phyloP scores from a whole-genome alignment of 2,329 filamentous ascomycete species.

The Ascochyta pisi region DNA sequence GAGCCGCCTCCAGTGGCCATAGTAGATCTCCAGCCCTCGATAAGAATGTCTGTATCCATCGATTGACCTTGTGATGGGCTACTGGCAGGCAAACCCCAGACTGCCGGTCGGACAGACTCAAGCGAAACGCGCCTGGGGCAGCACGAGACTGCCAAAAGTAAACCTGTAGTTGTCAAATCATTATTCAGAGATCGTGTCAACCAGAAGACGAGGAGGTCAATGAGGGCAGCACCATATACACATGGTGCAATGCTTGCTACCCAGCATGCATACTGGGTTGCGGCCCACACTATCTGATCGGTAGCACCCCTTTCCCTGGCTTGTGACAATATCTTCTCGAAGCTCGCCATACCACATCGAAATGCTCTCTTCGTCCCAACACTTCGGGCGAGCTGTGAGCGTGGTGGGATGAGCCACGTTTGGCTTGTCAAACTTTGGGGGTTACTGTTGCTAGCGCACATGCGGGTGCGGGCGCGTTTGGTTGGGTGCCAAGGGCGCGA shows the following conservation, averaged over 20 bases:
- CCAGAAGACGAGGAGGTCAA: not conserved
- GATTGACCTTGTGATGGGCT: not conserved
- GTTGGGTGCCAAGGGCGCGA: constrained; percentile 9
- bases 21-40: not conserved
- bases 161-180: not conserved
- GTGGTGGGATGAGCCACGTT: constrained; percentile 1
- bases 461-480: constrained; percentile 8
- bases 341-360: constrained; percentile 10
- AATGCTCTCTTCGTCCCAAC: constrained; percentile 1
- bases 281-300: not conserved
- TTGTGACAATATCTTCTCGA: not conserved
- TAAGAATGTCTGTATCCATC: not conserved
- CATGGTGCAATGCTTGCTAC: not conserved
- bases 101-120: not conserved
- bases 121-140: not conserved
- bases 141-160: constrained; percentile 9
- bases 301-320: not conserved
- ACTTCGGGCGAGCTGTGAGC: not conserved
- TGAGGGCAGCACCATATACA: not conserved
- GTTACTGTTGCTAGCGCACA: constrained; percentile 5
- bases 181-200: not conserved
- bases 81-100: not conserved
- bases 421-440: not conserved
- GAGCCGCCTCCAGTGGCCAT: not conserved
- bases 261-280: not conserved